Base-by-base conservation (phyloP, 2,329 filamentous ascomycete genomes). In the Colletotrichum endophyticum region DNA sequence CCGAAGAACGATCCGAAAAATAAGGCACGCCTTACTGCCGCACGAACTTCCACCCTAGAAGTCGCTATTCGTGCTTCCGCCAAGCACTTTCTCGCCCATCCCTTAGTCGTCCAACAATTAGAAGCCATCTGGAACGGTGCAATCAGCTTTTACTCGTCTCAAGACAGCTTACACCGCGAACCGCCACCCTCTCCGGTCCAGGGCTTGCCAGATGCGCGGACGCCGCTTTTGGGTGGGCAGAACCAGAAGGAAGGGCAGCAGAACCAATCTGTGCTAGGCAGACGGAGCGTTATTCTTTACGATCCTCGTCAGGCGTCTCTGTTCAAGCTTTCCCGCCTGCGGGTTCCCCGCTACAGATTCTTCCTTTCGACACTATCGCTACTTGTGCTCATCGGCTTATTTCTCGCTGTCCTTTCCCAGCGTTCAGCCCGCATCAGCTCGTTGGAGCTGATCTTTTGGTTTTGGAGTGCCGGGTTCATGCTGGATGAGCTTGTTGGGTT, bases 401-500 rank as follows among this genome's bases (percentile, higher is more conserved):
- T 98, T 83, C 87, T 98, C 22, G 94, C 95, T 12, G 96, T 99
- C 12, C 89, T 98, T 5, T 87, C 91, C 13, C 88, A 95, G 81
- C 91, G 95, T 75, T 96, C 95, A 4, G 90, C 93, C 70, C 90
- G 93, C 69, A 98, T 99, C 81, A 98, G 95, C 2, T 91, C 91
- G 0, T 87, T 98, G 12, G 96, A 99, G 84, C 88, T 98, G 19
- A 84, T 98, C 15, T 98, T 99, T 85, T 99, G 96, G 96, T 95
- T 98, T 84, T 99, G 96, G 96, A 98, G 95, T 82, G 95, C 95
- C 30, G 96, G 96, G 1, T 98, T 98, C 84, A 98, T 98, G 95
- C 91, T 98, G 36, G 96, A 98, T 81, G 96, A 98, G 85, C 91
- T 99, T 27, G 96, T 98, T 22, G 96, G 96, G 13, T 98, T 98